Conservation (phyloP, 805 yeast genomes). For the Isabelozyma heimii region DNA sequence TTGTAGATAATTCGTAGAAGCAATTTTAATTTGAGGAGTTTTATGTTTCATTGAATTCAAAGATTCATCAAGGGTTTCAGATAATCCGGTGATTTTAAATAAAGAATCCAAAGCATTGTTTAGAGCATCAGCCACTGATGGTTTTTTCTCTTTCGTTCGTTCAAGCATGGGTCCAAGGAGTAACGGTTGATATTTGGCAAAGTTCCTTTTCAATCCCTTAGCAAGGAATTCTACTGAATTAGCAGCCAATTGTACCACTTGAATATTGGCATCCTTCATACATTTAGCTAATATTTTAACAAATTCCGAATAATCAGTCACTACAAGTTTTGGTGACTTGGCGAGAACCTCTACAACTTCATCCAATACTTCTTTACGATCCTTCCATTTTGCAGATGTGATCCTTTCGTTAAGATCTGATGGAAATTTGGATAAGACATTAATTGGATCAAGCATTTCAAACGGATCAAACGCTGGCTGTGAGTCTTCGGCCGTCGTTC, state of each 20-base stretch:
- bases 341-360: slow-evolving; percentile 48
- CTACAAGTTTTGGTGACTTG: slow-evolving; percentile 55
- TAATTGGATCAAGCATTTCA: slow-evolving; percentile 68
- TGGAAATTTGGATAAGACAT: slow-evolving; percentile 66
- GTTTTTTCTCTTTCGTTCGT: slow-evolving; percentile 85
- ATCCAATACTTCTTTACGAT: slow-evolving; percentile 80
- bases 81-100: slow-evolving; percentile 47
- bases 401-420: slow-evolving; percentile 53
- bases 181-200: slow-evolving; percentile 50
- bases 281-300: slow-evolving; percentile 64
- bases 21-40: slow-evolving; percentile 78
- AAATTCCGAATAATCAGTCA: slow-evolving; percentile 66
- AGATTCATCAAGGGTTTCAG: slow-evolving; percentile 59
- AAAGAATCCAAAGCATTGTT: slow-evolving; percentile 62
- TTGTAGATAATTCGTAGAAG: slow-evolving; percentile 61
- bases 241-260: slow-evolving; percentile 79
- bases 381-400: slow-evolving; percentile 80
- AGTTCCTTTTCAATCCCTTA: slow-evolving; percentile 58
- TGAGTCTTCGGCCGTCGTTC: slow-evolving; percentile 3
- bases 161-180: slow-evolving; percentile 68
- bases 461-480: slow-evolving; percentile 53
- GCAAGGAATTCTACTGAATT: slow-evolving; percentile 60
- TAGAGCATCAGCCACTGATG: slow-evolving; percentile 71
- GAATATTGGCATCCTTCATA: slow-evolving; percentile 84
- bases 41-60: slow-evolving; percentile 65